These are phyloP conservation scores for Isabelozyma gotoi DNA, from an alignment of 805 yeast genomes.

Conservation along the genomic window DNA sequence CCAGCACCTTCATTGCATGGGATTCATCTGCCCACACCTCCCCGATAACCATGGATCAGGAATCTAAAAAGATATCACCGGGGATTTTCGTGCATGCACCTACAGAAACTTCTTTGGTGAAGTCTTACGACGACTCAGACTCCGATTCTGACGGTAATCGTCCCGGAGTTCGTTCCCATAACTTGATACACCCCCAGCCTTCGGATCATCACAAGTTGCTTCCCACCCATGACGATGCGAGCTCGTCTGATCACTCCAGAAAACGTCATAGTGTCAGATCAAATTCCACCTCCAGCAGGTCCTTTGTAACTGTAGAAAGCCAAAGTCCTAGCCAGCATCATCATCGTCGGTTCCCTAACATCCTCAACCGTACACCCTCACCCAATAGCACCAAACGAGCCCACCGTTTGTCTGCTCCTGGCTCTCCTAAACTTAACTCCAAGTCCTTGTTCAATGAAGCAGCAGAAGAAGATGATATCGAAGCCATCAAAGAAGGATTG, in stretches of 20 bases:
- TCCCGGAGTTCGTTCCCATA: not conserved
- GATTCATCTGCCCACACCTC: too few relatives aligned
- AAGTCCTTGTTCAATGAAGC: slow-evolving; percentile 24
- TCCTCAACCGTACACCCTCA: not conserved
- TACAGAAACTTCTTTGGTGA: not conserved
- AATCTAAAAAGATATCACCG: slow-evolving; percentile 5
- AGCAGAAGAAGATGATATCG: slow-evolving; percentile 25
- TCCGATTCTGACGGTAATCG: not conserved
- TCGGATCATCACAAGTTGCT: not conserved
- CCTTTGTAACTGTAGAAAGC: not conserved
- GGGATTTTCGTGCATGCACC: slow-evolving; percentile 4
- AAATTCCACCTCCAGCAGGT: not conserved
- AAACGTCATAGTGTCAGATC: not conserved
- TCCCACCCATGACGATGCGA: not conserved
- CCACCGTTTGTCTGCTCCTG: not conserved
- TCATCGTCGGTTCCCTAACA: not conserved
- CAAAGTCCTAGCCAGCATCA: not conserved
- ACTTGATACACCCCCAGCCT: too few relatives aligned
- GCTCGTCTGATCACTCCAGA: not conserved
- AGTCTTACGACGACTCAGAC: not conserved
- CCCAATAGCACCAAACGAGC: not conserved
- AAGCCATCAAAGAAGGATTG: slow-evolving; percentile 32
- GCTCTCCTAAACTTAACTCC: slow-evolving; percentile 12
- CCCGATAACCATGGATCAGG: not conserved
- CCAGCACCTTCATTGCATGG: too few relatives aligned